Conservation (phyloP, 1,284 basidiomycete genomes). For the Ustilago crameri region DNA sequence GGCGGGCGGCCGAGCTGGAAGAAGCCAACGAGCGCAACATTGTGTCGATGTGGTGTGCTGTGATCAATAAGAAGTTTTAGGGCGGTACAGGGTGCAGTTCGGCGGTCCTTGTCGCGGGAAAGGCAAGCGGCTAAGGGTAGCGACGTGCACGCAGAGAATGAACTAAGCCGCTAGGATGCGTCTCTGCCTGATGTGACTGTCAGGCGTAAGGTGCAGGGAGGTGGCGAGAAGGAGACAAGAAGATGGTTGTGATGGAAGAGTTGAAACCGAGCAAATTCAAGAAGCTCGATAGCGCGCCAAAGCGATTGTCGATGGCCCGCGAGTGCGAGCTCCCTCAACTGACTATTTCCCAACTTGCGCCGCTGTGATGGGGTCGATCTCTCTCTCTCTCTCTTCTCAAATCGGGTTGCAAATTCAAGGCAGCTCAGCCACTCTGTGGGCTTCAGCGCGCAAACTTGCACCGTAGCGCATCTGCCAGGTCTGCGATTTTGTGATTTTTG, state of each 20-base stretch:
- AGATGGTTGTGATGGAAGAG: conserved; percentile 10
- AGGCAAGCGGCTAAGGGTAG: not conserved
- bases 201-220: conserved; percentile 10
- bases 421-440: conserved; percentile 11
- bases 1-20: conserved; percentile 43
- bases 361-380: conserved; percentile 16
- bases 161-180: conserved; percentile 14
- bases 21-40: conserved; percentile 51
- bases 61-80: not conserved
- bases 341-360: conserved; percentile 15
- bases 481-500: conserved; percentile 2
- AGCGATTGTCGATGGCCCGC: conserved; percentile 24
- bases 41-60: conserved; percentile 8
- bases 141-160: conserved; percentile 8
- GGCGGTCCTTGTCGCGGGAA: not conserved
- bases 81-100: not conserved
- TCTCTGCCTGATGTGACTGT: conserved; percentile 29
- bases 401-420: not conserved
- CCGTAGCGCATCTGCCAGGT: conserved; percentile 22
- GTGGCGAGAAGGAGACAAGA: conserved; percentile 13
- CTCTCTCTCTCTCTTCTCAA: conserved; percentile 5
- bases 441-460: not conserved
- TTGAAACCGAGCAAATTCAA: conserved; percentile 2
- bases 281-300: conserved; percentile 24
- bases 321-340: conserved; percentile 6